These are phyloP conservation scores for Eremochloa ophiuroides DNA, from an alignment of 176 grass and related monocot species.

Conservation along the genomic window DNA sequence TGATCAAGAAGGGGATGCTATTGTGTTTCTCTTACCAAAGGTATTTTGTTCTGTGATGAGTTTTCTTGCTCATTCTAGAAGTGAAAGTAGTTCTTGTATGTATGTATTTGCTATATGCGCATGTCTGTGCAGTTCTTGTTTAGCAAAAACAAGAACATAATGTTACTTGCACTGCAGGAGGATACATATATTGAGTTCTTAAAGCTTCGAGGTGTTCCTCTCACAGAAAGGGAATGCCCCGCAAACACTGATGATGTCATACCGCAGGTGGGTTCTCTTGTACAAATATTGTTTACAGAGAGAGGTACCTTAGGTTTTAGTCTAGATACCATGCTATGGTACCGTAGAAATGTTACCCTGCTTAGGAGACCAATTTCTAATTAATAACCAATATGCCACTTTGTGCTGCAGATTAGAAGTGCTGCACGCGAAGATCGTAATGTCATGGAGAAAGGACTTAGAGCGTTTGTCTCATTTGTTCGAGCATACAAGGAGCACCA, in stretches of 20 bases:
- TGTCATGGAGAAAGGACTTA: conserved; percentile 94
- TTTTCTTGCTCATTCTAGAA: background rate
- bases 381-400: background rate
- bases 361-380: background rate
- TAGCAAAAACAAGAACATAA: background rate
- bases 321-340: conserved; percentile 3
- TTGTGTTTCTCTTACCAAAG: conserved; percentile 89
- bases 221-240: conserved; percentile 60
- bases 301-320: background rate
- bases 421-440: conserved; percentile 78
- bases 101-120: background rate
- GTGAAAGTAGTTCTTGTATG: background rate
- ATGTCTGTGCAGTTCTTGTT: background rate
- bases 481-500: conserved; percentile 97
- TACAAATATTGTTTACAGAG: background rate
- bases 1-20: conserved; percentile 86
- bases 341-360: background rate
- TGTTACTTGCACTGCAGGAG: conserved; percentile 46
- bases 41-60: conserved; percentile 24
- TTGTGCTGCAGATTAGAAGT: conserved; percentile 64
- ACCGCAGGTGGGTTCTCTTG: conserved; percentile 47
- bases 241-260: conserved; percentile 52
- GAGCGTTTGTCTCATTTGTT: conserved; percentile 89
- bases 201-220: conserved; percentile 69
- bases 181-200: conserved; percentile 93